phyloP scores from a whole-genome alignment of 2,329 filamentous ascomycete species.

The Boeremia lycopersici region DNA sequence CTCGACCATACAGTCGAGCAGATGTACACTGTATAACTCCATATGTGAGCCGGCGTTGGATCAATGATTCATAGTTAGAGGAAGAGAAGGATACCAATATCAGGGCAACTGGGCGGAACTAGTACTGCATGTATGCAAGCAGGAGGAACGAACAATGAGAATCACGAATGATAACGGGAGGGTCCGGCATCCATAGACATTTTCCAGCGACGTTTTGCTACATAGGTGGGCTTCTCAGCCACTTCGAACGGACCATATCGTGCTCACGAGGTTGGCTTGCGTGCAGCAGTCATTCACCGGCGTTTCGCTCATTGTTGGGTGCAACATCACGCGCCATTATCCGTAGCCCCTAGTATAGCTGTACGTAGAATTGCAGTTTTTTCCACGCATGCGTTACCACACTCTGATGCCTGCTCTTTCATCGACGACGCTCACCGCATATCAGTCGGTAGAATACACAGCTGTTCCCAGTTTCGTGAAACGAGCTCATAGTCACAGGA shows the following conservation, averaged over 20 bases:
- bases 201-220: constrained; percentile 27
- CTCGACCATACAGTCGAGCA: background rate
- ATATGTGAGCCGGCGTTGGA: constrained; percentile 35
- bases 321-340: constrained; percentile 15
- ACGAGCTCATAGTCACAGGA: too few species aligned
- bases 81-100: constrained; percentile 35
- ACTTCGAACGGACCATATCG: constrained; percentile 10
- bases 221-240: constrained; percentile 13
- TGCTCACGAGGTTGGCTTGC: constrained; percentile 17
- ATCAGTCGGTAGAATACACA: background rate
- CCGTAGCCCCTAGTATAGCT: constrained; percentile 33
- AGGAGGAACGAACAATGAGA: constrained; percentile 24
- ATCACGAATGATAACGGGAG: constrained; percentile 28
- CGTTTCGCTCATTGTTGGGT: constrained; percentile 30
- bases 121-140: constrained; percentile 1
- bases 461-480: too few species aligned
- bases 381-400: background rate
- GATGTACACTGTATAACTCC: constrained; percentile 19
- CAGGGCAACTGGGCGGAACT: constrained; percentile 1
- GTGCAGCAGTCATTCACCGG: constrained; percentile 38
- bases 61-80: constrained; percentile 25
- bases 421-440: background rate
- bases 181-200: constrained; percentile 44
- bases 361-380: constrained; percentile 34
- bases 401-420: background rate